Percentiles rank a stretch among this genome's conserved stretches.
These are phyloP conservation scores for Stachybotrys elegans DNA, from an alignment of 2,329 filamentous ascomycete species.

Conservation along the genomic window DNA sequence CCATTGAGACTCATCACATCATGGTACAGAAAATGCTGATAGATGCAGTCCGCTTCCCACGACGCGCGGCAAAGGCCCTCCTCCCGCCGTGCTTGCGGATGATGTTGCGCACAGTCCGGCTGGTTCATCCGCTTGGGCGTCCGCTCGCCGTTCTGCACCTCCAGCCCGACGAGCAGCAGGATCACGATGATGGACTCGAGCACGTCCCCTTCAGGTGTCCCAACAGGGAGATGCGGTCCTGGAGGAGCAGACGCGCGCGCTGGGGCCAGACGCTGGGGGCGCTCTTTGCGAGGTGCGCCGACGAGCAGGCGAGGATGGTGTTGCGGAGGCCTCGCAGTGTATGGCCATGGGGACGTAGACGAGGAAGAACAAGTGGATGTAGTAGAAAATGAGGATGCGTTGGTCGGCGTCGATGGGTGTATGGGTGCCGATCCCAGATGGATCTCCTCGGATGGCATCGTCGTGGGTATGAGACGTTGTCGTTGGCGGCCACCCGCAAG, in stretches of 20 bases:
- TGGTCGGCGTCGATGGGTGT: slow-evolving; percentile 1
- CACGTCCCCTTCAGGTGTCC: not conserved
- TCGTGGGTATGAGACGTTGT: not conserved
- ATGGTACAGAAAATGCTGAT: slow-evolving; percentile 5
- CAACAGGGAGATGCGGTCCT: not conserved
- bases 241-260: not conserved
- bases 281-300: slow-evolving; percentile 5
- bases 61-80: slow-evolving; percentile 1
- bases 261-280: not conserved
- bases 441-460: slow-evolving; percentile 1
- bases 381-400: slow-evolving; percentile 6
- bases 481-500: not conserved
- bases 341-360: slow-evolving; percentile 9
- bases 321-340: slow-evolving; percentile 2
- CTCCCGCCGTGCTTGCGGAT: not conserved
- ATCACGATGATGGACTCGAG: slow-evolving; percentile 3
- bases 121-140: slow-evolving; percentile 5
- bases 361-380: slow-evolving; percentile 5
- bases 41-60: slow-evolving; percentile 4
- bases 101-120: slow-evolving; percentile 4
- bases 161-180: slow-evolving; percentile 5
- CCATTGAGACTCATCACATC: slow-evolving; percentile 8
- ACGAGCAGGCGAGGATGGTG: not conserved
- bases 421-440: not conserved
- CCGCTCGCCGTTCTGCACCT: slow-evolving; percentile 4